These are phyloP conservation scores for Phalaenopsis hybrid DNA, from an alignment of 116 monocot genomes.

Conservation along the genomic window DNA sequence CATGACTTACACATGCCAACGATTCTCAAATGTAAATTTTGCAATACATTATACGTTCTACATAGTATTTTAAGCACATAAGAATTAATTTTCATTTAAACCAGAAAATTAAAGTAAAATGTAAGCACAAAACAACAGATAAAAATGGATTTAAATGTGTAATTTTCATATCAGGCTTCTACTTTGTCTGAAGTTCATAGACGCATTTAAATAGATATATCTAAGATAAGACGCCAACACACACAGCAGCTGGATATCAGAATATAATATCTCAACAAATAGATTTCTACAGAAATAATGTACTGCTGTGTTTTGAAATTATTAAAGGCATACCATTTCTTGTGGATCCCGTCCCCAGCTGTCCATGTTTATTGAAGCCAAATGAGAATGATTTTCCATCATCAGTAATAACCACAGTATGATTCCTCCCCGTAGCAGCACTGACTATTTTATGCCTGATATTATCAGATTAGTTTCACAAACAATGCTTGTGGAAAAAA, in stretches of 20 bases:
- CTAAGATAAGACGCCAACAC: neutral
- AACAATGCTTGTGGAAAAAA: neutral
- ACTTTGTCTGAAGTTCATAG: neutral
- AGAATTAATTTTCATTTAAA: neutral
- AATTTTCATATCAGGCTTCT: neutral
- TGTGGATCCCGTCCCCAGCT: constrained; percentile 74
- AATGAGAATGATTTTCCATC: constrained; percentile 86
- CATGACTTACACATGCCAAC: neutral
- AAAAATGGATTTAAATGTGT: neutral
- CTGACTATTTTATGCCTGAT: constrained; percentile 62
- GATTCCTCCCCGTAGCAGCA: constrained; percentile 75
- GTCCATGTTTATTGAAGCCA: constrained; percentile 94
- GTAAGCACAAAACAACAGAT: neutral
- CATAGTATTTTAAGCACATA: neutral
- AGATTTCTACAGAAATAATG: neutral
- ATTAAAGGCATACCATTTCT: constrained; percentile 48
- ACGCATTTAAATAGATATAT: neutral
- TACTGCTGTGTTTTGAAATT: neutral
- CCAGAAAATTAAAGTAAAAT: neutral
- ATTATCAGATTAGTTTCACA: constrained; percentile 2
- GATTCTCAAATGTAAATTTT: neutral
- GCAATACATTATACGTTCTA: neutral
- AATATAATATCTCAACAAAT: neutral
- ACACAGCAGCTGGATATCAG: no score
- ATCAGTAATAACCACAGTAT: constrained; percentile 88